Base-by-base conservation (phyloP, 2,329 filamentous ascomycete species). In the Helotiales sp. region DNA sequence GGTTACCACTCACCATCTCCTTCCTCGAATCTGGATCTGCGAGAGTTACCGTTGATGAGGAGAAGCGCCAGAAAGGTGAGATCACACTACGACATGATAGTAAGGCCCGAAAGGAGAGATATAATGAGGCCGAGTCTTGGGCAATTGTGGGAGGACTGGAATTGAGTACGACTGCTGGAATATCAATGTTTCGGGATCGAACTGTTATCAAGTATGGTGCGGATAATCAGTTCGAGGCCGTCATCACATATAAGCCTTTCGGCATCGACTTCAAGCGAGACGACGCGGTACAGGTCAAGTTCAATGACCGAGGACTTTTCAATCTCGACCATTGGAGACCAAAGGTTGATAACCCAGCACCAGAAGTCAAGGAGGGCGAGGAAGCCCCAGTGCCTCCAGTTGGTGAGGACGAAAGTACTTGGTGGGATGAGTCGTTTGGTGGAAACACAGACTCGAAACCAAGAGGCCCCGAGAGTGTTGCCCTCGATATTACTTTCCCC, bases 391-490 rank as follows among this genome's bases (percentile, higher is more conserved):
- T 40, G 28, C 57, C 63, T n/a, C 55, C 67, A 68, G 75, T 81
- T 11, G 84, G 83, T 15, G 87, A 91, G 70, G 92, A 96, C 71
- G 92, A 97, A 77, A 91, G 90, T 80, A 97, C 94, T 3, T 97
- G 93, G 93, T 99, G 96, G 96, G 96, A 99, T 6, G 96, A 99
- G 82, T 88, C 86, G 0, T 99, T 99, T 79, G 95, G 95, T 71
- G 94, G 95, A 69, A 97, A 96, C 78, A 98, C 94, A 0, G 96
- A 99, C 79, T 88, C 90, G 5, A 99, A 99, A 80, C 95, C 96
- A n/a, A 89, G 89, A 75, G 96, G 96, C 1, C 96, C 96, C 0
- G 96, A 99, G 80, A 96, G 94, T 77, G 85, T 99, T 52, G 93
- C 88, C 15, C 81, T 99, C 66, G 96, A 99, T 77, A 95, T 99